Conservation (phyloP, 2,329 filamentous ascomycete species). For the Xylaria sp. region DNA sequence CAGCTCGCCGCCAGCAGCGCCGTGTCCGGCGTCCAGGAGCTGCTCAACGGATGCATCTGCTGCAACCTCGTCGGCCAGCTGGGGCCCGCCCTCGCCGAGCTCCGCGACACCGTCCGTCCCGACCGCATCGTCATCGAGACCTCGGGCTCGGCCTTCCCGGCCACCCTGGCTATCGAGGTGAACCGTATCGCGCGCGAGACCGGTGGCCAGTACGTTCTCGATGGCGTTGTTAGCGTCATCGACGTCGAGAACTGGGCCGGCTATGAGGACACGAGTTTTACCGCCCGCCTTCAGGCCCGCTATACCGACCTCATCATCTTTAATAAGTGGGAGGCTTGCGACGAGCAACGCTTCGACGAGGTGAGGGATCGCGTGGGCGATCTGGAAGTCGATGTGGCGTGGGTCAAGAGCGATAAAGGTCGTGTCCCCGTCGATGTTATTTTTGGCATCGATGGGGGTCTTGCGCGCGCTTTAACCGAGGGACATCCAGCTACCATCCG, state of each 20-base stretch:
- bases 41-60: constrained; percentile 97
- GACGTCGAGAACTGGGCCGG: constrained; percentile 96
- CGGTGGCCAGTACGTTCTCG: constrained; percentile 71
- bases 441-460: constrained; percentile 84
- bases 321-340: constrained; percentile 87
- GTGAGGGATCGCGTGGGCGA: constrained; percentile 81
- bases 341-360: constrained; percentile 76
- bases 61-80: constrained; percentile 97
- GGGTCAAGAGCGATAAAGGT: constrained; percentile 84
- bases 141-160: constrained; percentile 83
- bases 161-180: constrained; percentile 88
- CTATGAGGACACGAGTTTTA: constrained; percentile 89
- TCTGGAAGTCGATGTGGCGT: constrained; percentile 78
- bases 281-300: constrained; percentile 82
- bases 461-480: constrained; percentile 64
- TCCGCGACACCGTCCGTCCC: constrained; percentile 64
- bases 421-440: constrained; percentile 78
- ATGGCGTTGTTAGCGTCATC: constrained; percentile 87
- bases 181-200: constrained; percentile 78
- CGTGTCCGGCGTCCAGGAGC: constrained; percentile 87
- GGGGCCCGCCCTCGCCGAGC: constrained; percentile 76
- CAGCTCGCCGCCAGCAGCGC: constrained; percentile 83
- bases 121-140: constrained; percentile 96
- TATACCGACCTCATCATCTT: constrained; percentile 92
- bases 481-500: constrained; percentile 41